Percentiles rank a stretch among this genome's conserved stretches.
phyloP scores from a whole-genome alignment of 2,329 filamentous ascomycete genomes.

The Didymella pomorum region DNA sequence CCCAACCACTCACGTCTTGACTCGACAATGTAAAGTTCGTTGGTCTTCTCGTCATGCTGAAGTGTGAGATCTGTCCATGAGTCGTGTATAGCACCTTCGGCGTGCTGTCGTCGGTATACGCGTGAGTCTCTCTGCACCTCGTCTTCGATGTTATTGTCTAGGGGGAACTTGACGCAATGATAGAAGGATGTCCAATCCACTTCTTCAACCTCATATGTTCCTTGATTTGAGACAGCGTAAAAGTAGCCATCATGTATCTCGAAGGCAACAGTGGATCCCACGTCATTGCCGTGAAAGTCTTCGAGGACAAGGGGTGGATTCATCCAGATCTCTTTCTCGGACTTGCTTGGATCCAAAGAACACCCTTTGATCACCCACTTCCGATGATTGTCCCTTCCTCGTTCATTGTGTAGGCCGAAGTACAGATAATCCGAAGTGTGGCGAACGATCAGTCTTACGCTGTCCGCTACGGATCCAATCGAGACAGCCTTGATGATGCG shows the following conservation, averaged over 20 bases:
- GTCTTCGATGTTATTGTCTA: slow-evolving; percentile 56
- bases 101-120: slow-evolving; percentile 72
- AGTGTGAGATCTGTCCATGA: slow-evolving; percentile 74
- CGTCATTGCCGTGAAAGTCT: slow-evolving; percentile 68
- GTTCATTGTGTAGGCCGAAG: slow-evolving; percentile 69
- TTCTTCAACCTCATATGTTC: slow-evolving; percentile 68
- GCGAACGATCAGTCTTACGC: slow-evolving; percentile 71
- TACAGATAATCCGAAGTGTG: slow-evolving; percentile 69
- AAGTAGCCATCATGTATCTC: slow-evolving; percentile 72
- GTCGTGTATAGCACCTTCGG: slow-evolving; percentile 76
- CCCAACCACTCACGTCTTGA: slow-evolving; percentile 72
- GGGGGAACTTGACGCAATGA: slow-evolving; percentile 69
- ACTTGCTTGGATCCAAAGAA: slow-evolving; percentile 23
- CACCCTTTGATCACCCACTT: slow-evolving; percentile 69
- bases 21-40: slow-evolving; percentile 69
- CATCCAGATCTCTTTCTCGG: background rate
- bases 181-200: slow-evolving; percentile 75
- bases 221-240: slow-evolving; percentile 74
- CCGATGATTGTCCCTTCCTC: slow-evolving; percentile 61
- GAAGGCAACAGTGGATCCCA: slow-evolving; percentile 74
- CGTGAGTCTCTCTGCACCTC: slow-evolving; percentile 56
- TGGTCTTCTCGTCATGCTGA: slow-evolving; percentile 66
- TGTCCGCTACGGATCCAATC: slow-evolving; percentile 18
- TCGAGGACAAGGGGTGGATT: slow-evolving; percentile 57
- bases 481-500: slow-evolving; percentile 47